Percentiles rank a stretch among this genome's conserved stretches.
Evolutionary conservation across 345 rosid genomes (phyloP).

Genomic region (Hypericum androsaemum): DNA sequence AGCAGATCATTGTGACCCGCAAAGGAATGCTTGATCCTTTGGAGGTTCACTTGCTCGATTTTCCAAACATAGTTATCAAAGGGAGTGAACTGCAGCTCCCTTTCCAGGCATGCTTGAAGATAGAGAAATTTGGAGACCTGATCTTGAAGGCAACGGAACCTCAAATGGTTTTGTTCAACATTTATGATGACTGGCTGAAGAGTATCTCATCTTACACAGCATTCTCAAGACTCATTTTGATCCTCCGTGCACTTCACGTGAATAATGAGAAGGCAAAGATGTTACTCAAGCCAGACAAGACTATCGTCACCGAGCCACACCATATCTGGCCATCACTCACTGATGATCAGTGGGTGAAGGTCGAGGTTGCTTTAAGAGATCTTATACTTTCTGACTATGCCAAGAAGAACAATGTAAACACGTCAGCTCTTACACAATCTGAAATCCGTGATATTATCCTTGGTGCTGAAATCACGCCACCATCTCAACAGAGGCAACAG

Average conservation of each 20-base stretch:
- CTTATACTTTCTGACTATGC: slow-evolving; percentile 94
- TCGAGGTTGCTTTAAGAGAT: slow-evolving; percentile 94
- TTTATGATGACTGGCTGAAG: slow-evolving; percentile 98
- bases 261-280: slow-evolving; percentile 99
- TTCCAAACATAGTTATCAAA: slow-evolving; percentile 96
- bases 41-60: slow-evolving; percentile 96
- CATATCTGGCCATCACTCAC: slow-evolving; percentile 98
- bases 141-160: slow-evolving; percentile 95
- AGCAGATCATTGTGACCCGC: slow-evolving; percentile 91
- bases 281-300: slow-evolving; percentile 94
- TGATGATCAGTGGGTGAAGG: slow-evolving; percentile 99
- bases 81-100: slow-evolving; percentile 99
- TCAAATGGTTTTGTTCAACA: slow-evolving; percentile 91
- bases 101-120: slow-evolving; percentile 97
- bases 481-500: slow-evolving; percentile 96
- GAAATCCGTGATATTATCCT: slow-evolving; percentile 98
- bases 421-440: slow-evolving; percentile 93
- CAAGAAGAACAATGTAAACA: slow-evolving; percentile 97
- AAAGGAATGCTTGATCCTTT: slow-evolving; percentile 98
- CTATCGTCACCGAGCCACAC: slow-evolving; percentile 83
- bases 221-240: slow-evolving; percentile 89
- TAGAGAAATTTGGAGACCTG: slow-evolving; percentile 93
- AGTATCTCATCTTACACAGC: slow-evolving; percentile 97
- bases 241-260: slow-evolving; percentile 98
- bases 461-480: slow-evolving; percentile 99